These are phyloP conservation scores for Uronychia binucleata DNA, from an alignment of 73 alveolate species.

Conservation along the genomic window DNA sequence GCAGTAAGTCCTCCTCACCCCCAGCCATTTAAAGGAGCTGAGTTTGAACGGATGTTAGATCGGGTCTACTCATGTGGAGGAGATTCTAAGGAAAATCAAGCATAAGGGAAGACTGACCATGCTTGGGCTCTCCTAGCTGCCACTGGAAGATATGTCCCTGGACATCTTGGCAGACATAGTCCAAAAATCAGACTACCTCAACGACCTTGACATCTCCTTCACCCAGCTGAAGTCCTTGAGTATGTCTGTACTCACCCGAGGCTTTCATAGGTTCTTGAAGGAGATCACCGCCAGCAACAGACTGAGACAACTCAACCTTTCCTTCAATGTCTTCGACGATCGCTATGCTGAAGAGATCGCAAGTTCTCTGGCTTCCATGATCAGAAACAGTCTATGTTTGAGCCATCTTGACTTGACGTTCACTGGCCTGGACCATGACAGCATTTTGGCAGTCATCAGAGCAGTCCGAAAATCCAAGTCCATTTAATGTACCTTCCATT, in stretches of 20 bases:
- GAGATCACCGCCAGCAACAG: neutral
- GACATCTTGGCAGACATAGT: neutral
- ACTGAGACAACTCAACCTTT: neutral
- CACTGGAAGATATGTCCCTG: neutral
- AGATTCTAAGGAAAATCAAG: neutral
- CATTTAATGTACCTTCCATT: neutral
- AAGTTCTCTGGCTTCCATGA: neutral
- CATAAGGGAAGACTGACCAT: neutral
- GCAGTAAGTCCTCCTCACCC: neutral
- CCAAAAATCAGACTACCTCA: neutral
- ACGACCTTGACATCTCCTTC: neutral
- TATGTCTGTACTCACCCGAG: too few relatives aligned
- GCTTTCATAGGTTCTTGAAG: neutral
- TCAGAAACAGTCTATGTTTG: neutral
- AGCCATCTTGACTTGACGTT: neutral
- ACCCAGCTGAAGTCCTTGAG: neutral
- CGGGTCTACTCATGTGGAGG: neutral
- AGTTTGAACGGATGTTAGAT: neutral
- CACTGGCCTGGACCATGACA: neutral
- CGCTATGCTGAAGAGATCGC: neutral
- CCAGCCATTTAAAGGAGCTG: neutral
- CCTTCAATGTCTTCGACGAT: neutral
- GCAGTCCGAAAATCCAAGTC: neutral
- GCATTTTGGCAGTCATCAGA: neutral
- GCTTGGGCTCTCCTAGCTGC: neutral